Base-by-base conservation (phyloP, 495 filamentous ascomycete genomes). In the Talaromyces thailandensis region DNA sequence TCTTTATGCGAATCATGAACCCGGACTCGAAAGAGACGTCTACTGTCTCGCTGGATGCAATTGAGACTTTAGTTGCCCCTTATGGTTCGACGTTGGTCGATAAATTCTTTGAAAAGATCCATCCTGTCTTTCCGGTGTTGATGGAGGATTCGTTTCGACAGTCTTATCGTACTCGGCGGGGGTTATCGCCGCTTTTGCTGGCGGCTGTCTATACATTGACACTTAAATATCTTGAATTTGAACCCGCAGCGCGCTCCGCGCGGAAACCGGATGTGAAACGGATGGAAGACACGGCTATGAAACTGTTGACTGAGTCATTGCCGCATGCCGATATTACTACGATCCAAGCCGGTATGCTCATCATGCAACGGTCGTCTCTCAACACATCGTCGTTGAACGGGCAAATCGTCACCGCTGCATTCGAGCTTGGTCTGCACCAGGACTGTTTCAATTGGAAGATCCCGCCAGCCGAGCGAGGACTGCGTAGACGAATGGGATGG, bases 171-270 rank as follows among this genome's bases (percentile, higher is more conserved):
- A 86, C 88, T 26, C 83, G 91, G 66, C 84, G 84, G 23, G 85
- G 88, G 63, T 84, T 96, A 68, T 90, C 92, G 18, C 91, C 94
- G 24, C 82, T 93, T 5, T 78, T 97, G 3, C 80, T 97, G 2
- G 90, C 92, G 4, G 91, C 92, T 18, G 87, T 98, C 66, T 98
- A 96, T 68, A 86, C 95, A 48, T 78, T 97, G 56, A 89, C 93
- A 3, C 84, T 96, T 64, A 92, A 93, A 71, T 98, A 92, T 83
- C 93, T 92, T 81, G 84, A 88, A 31, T 83, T 89, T 64, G 87
- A 88, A 50, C 80, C 86, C 9, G 84, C 84, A 7, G 81, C 92
- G 24, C 81, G 86, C 40, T 71, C 76, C 14, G 77, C 81, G 5
- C 84, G 86, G 29, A 84, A 86, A 62, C 90, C 92, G 6, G 89